Base-by-base conservation (phyloP, 768 basidiomycete species). In the Sporobolomyces roseus region DNA sequence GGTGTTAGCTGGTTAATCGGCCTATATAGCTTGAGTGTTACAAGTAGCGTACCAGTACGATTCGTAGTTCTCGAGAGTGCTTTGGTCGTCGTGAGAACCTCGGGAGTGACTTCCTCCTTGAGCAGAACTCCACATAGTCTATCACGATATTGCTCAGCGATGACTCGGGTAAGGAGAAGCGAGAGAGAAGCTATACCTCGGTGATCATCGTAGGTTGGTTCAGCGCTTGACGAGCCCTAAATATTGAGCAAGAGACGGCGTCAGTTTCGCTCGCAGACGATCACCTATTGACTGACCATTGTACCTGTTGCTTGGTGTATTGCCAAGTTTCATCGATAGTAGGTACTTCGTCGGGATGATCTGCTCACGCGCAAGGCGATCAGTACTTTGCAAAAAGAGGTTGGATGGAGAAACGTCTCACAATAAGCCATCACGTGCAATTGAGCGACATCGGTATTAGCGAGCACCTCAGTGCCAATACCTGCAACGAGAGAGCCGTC, bases 381-480 rank as follows among this genome's bases (percentile, higher is more conserved):
- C 19, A 32, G 16, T 23, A n/a, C 13, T 46, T n/a, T 48, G 17
- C 10, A 19, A 14, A 4, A 36, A 3, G 8, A 5, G 7, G 13
- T 10, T 21, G 19, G 9, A 4, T 4, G 33, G 27, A 46, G 30
- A 38, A 14, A 21, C 3, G 33, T 55, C 72, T 23, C 23, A 73
- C 70, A 60, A 27, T 60, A 60, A 4, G 58, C 45, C 58, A 60
- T 60, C 10, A 60, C 61, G 30, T 74, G 73, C 1, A 64, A 53
- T 27, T 72, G 70, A 2, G 71, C 60, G 21, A 66, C 49, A 46
- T 74, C 70, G n/a, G 71, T 69, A 33, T 30, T 23, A 16, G 67
- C 60, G 12, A 67, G 53, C 5, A 55, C 63, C 4, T 56, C 67
- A 9, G 66, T 30, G 2, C 70, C 67, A 17, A 50, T 60, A 21